Conservation (phyloP, 2,329 filamentous ascomycete species). For the Scolecobasidium constrictum region DNA sequence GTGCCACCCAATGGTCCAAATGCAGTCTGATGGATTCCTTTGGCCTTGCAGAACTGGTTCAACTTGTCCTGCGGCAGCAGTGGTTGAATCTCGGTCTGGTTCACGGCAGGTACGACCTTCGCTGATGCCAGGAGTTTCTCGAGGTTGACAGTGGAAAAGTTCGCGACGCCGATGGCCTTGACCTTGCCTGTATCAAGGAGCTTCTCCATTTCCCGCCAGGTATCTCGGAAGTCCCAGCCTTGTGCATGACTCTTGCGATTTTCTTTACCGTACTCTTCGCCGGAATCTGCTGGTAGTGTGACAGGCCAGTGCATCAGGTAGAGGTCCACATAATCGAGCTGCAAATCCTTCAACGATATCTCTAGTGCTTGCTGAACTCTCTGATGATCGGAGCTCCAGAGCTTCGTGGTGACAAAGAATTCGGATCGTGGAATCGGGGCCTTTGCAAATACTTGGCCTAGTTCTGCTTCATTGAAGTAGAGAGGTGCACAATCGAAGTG, state of each 20-base stretch:
- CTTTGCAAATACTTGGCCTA: constrained; percentile 30
- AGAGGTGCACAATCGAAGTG: constrained; percentile 53
- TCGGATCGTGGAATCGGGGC: constrained; percentile 30
- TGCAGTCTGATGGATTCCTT: constrained; percentile 61
- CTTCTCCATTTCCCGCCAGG: constrained; percentile 67
- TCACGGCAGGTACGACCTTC: constrained; percentile 54
- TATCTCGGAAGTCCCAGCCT: constrained; percentile 54
- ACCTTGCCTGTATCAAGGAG: constrained; percentile 17
- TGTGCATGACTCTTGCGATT: background rate
- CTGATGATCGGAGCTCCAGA: constrained; percentile 18
- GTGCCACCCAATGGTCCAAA: constrained; percentile 46
- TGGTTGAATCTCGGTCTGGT: constrained; percentile 68
- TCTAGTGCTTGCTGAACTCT: constrained; percentile 29
- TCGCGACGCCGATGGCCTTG: constrained; percentile 10
- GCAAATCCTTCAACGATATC: constrained; percentile 67
- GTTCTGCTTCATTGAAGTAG: constrained; percentile 33
- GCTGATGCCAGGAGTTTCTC: constrained; percentile 31
- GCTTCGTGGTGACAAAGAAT: constrained; percentile 28
- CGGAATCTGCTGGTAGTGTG: constrained; percentile 16
- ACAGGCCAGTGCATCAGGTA: constrained; percentile 11
- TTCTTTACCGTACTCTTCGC: constrained; percentile 5
- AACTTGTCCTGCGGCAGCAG: constrained; percentile 62
- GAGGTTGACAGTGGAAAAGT: constrained; percentile 9
- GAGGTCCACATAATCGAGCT: constrained; percentile 9
- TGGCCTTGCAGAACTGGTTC: constrained; percentile 54